Base-by-base conservation (phyloP, 2,329 filamentous ascomycete species). In the Trichoderma sp. region DNA sequence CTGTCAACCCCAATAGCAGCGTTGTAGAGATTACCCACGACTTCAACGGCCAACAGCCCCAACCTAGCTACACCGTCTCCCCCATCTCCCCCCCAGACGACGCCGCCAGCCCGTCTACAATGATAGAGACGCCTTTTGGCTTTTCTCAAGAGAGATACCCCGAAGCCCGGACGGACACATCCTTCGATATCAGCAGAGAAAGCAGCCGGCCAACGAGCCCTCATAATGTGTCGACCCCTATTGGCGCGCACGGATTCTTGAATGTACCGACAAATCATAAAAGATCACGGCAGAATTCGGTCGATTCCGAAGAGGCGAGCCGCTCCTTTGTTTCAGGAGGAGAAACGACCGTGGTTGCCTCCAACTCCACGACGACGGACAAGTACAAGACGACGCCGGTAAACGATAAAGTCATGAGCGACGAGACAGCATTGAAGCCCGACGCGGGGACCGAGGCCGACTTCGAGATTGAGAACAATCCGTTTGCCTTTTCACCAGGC, bases 401-500 rank as follows among this genome's bases (percentile, higher is more conserved):
- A 58, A 84, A 85, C 71, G 81, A 85, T 26, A 84, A 85, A 69
- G 84, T 93, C 46, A 86, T 89, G 74, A 87, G 85, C 68, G 89
- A 92, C 69, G 81, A 87, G 55, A 86, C 90, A 71, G 93, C 93
- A 0, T 81, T 97, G 70, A 88, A 85, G 60, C 91, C 93, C 0
- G 93, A 96, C 76, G 85, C 88, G 46, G 91, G 92, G 7, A 91
- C 89, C 64, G 91, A 94, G 77, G 84, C 81, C 21, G 92, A 95
- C 71, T 97, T 96, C 74, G 74, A 87, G 16, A 89, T 95, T 13
- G 85, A 90, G 6, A 84, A 93, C 77, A 97, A 96, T 77, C 90
- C 91, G 0, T 97, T 97, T 75, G 94, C 93, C 18, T 97, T 93
- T 77, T 88, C 89, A 2, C 91, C 91, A 3, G 94, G 94, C 16